Evolutionary conservation across 1,284 basidiomycete species (phyloP), one percentile per base, ranked within the genome.

Genomic region (Coniophora puteana): DNA sequence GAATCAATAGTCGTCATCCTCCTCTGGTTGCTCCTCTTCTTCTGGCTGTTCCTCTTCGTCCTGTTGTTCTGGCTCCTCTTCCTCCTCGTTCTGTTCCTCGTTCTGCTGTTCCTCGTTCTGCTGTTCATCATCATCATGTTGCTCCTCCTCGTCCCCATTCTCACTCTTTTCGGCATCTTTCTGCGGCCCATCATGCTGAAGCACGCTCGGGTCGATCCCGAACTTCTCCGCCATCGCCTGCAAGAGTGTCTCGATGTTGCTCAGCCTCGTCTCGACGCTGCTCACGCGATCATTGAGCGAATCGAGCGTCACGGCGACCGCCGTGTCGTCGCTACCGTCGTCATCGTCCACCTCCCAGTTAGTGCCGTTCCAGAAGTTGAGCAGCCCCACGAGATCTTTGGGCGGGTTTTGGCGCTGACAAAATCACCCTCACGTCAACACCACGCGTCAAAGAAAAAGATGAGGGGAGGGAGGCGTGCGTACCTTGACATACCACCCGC

Each of bases 401-500:
- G n/a, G 8, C n/a, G 30, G 7, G 8, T 32, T 32, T 32, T 32
- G 30, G 8, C n/a, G 18, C 30, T 32, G n/a, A 8, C 7, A 8
- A 8, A 32, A 17, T n/a, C 26, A n/a, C 26, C n/a, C 26, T 8
- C 26, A 10, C 10, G 26, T 27, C 26, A 27, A 27, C 26, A 27
- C 26, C n/a, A 36, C 23, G 12, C 34, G 14, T 36, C 14, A 23
- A 8, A 18, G 20, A 11, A 5, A 8, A 17, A 36, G 23, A 16
- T 36, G 16, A 6, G 14, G 17, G 8, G n/a, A 22, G 10, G 8
- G 8, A 5, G 18, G 10, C 23, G 17, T 8, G 20, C 34, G 10
- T 21, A 36, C 34, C 34, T 27, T 25, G 27, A 41, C 16, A 27
- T 61, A 51, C 60, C 60, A 61, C 13, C 51, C 54, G 17, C 51